Evolutionary conservation across 2,329 filamentous ascomycete species (phyloP).

Genomic region (Sodiomyces alkalinus): DNA sequence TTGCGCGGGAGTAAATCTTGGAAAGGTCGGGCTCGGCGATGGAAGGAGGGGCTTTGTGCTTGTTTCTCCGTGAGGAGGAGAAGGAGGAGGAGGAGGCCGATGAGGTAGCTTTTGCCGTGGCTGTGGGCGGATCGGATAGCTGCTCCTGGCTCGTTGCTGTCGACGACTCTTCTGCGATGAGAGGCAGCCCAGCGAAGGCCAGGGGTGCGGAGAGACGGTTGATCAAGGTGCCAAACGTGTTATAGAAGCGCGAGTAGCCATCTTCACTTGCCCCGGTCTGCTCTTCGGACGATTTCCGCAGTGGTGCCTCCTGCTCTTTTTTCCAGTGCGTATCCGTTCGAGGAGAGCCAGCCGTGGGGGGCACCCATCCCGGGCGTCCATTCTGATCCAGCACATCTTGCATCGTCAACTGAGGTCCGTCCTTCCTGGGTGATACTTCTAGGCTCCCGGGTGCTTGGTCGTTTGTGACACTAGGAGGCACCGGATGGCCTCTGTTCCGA

Average conservation of each 20-base stretch:
- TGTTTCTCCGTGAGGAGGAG: constrained; percentile 21
- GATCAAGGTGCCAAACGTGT: constrained; percentile 75
- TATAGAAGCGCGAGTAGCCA: constrained; percentile 83
- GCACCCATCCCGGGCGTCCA: constrained; percentile 37
- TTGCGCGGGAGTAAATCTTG: constrained; percentile 72
- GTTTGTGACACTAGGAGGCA: constrained; percentile 57
- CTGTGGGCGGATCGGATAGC: background rate
- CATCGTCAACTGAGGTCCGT: too few species aligned
- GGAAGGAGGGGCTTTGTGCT: constrained; percentile 16
- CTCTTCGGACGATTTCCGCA: constrained; percentile 16
- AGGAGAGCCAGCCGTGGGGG: constrained; percentile 19
- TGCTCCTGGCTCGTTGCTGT: constrained; percentile 1
- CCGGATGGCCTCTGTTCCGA: constrained; percentile 48
- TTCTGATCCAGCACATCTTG: constrained; percentile 38
- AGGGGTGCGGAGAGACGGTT: constrained; percentile 80
- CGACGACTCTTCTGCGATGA: constrained; percentile 39
- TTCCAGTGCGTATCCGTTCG: constrained; percentile 11
- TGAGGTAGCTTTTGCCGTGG: too few species aligned
- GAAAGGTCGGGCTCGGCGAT: constrained; percentile 57
- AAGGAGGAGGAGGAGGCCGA: too few species aligned
- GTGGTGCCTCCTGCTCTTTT: constrained; percentile 11
- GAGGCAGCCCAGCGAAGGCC: constrained; percentile 81
- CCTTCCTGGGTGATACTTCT: constrained; percentile 38
- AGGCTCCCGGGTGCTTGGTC: constrained; percentile 60
- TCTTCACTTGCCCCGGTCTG: constrained; percentile 39